Conservation (phyloP, 768 basidiomycete genomes). For the Trametes cingulata region DNA sequence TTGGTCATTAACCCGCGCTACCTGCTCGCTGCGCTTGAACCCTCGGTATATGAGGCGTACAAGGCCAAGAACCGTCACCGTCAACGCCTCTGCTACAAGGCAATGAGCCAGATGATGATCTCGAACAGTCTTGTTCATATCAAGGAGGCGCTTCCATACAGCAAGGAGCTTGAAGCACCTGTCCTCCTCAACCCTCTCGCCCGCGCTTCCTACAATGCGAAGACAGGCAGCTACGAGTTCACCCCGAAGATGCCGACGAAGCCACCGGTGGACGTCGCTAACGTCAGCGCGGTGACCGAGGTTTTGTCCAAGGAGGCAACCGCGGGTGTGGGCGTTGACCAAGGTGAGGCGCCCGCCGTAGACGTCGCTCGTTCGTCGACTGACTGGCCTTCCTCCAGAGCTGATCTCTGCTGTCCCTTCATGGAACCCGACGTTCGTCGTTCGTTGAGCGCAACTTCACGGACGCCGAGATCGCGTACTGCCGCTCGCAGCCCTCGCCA, state of each 20-base stretch:
- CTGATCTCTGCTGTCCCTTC: conserved; percentile 92
- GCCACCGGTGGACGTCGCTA: conserved; percentile 57
- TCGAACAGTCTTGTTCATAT: conserved; percentile 90
- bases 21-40: conserved; percentile 81
- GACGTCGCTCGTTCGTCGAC: conserved; percentile 4
- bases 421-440: conserved; percentile 80
- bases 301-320: conserved; percentile 50
- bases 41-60: conserved; percentile 79
- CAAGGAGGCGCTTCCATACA: conserved; percentile 91
- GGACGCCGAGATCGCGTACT: conserved; percentile 83
- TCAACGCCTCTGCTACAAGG: conserved; percentile 75
- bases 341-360: conserved; percentile 53
- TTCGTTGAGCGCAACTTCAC: conserved; percentile 96
- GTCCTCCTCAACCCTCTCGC: conserved; percentile 93
- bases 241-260: conserved; percentile 57
- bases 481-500: conserved; percentile 81
- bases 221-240: conserved; percentile 88
- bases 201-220: conserved; percentile 75
- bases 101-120: conserved; percentile 96
- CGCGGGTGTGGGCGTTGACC: conserved; percentile 85
- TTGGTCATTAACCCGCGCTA: conserved; percentile 90
- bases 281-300: conserved; percentile 64
- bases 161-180: conserved; percentile 78
- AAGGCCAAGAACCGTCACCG: conserved; percentile 65
- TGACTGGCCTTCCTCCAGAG: conserved; percentile 46